phyloP scores from a whole-genome alignment of 768 basidiomycete species.

The Agrocybe praecox region DNA sequence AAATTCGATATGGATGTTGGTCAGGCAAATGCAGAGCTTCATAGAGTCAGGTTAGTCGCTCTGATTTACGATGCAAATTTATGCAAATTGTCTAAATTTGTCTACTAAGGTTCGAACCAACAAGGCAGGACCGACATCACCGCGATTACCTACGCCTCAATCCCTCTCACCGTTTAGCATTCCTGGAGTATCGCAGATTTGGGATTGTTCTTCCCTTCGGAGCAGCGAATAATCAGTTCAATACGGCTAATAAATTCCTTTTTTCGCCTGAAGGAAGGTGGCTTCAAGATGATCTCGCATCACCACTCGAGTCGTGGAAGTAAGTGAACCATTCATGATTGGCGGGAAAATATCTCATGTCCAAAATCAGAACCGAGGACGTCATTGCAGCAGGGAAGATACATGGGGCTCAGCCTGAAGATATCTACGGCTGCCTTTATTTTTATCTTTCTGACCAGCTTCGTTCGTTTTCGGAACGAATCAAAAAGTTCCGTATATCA shows the following conservation, averaged over 20 bases:
- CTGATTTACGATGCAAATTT: not conserved
- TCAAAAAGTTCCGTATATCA: conserved; percentile 32
- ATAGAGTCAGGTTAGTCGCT: not conserved
- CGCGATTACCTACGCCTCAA: conserved; percentile 35
- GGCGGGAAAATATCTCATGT: too few species aligned
- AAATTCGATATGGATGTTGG: not conserved
- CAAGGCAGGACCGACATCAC: conserved; percentile 39
- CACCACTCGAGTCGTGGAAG: conserved; percentile 48
- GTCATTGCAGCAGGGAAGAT: conserved; percentile 35
- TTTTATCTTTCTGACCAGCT: conserved; percentile 46
- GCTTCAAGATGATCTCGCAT: conserved; percentile 40
- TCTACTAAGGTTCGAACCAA: conserved; percentile 34
- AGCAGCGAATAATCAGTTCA: conserved; percentile 40
- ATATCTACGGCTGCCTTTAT: conserved; percentile 54
- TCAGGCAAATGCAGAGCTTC: conserved; percentile 27
- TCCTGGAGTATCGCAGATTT: conserved; percentile 36
- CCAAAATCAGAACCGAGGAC: conserved; percentile 26
- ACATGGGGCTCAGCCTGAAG: conserved; percentile 40
- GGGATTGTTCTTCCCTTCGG: conserved; percentile 55
- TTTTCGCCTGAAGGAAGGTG: conserved; percentile 38
- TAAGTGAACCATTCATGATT: conserved; percentile 21
- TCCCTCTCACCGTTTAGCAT: conserved; percentile 48
- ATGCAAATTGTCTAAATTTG: conserved; percentile 15
- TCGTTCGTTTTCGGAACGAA: conserved; percentile 32
- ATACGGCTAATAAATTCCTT: conserved; percentile 39